Conservation (phyloP, 192 early-diverging fungal species). For the Linnemannia elongata region DNA sequence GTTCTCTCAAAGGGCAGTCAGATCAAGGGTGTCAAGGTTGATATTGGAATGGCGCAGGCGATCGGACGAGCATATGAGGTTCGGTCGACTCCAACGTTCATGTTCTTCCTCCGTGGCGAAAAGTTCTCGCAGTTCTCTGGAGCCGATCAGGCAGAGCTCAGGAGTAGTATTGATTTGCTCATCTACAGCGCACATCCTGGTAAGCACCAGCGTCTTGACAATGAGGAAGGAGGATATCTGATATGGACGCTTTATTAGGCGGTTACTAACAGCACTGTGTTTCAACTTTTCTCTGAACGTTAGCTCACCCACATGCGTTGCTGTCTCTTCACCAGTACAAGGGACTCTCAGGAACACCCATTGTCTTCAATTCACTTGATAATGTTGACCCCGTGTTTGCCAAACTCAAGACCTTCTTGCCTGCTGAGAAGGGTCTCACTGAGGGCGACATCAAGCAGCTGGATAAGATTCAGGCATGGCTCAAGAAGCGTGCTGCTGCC, state of each 20-base stretch:
- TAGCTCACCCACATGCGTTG: constrained; percentile 73
- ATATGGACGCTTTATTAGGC: background rate
- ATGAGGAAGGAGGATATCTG: background rate
- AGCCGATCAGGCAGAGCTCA: constrained; percentile 72
- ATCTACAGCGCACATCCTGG: constrained; percentile 75
- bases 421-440: constrained; percentile 19
- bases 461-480: constrained; percentile 46
- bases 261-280: background rate
- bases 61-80: constrained; percentile 68
- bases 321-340: constrained; percentile 58
- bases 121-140: constrained; percentile 71
- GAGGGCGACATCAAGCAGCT: constrained; percentile 40
- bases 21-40: constrained; percentile 75
- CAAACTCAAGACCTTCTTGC: constrained; percentile 53
- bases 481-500: constrained; percentile 45
- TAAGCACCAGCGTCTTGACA: constrained; percentile 27
- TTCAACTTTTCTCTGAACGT: background rate
- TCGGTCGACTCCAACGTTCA: constrained; percentile 79
- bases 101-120: constrained; percentile 73
- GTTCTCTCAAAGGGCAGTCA: constrained; percentile 61
- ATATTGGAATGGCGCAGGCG: constrained; percentile 66
- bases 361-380: constrained; percentile 53
- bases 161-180: constrained; percentile 70
- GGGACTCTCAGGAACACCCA: constrained; percentile 56
- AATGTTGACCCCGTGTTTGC: constrained; percentile 51